Evolutionary conservation across 305 asterid genomes (phyloP), one percentile per base, ranked within the genome.

Genomic region (Fraxinus greggii): DNA sequence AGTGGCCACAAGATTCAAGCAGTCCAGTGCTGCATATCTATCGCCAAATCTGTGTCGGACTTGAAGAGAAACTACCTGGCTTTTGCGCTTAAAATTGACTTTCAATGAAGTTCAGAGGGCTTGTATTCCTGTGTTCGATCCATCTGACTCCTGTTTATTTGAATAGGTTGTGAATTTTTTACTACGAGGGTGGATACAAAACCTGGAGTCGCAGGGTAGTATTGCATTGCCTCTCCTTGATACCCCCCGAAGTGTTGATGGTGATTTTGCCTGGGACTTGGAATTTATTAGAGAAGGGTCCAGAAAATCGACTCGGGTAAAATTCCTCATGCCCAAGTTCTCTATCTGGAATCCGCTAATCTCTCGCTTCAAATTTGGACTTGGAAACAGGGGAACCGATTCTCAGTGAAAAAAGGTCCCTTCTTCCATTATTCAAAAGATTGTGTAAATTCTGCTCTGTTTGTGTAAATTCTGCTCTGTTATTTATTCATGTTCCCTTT

Each of bases 131-230:
- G 65, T 54, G 65, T 54, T 54, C 10, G 24, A n/a, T 6, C 26
- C 26, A 7, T 31, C 75, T 17, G 42, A 75, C 38, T 17, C 75
- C 17, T 32, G 2, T 48, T 63, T 78, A 12, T 61, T 8, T 75
- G 8, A 82, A 48, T 89, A 93, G 98, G 96, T 95, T n/a, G 98
- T 95, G 88, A 95, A 95, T 5, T 93, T 79, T 87, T 86, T 93
- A 56, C 82, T 91, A 26, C 93, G 93, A 0, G 93, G 94, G 36
- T 95, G 98, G 98, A 91, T 93, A 80, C 83, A 83, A 80, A 90
- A 84, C 78, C 78, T 95, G 82, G 98, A 95, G 84, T 93, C 98
- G 1, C 78, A 80, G 12, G 92, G 97, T 35, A 86, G 87, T 12
- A 83, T 77, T 0, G 76, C 79, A 75, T 87, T 91, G 84, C 97